phyloP scores from a whole-genome alignment of 2,329 filamentous ascomycete genomes.

The Aspergillus udagawae region DNA sequence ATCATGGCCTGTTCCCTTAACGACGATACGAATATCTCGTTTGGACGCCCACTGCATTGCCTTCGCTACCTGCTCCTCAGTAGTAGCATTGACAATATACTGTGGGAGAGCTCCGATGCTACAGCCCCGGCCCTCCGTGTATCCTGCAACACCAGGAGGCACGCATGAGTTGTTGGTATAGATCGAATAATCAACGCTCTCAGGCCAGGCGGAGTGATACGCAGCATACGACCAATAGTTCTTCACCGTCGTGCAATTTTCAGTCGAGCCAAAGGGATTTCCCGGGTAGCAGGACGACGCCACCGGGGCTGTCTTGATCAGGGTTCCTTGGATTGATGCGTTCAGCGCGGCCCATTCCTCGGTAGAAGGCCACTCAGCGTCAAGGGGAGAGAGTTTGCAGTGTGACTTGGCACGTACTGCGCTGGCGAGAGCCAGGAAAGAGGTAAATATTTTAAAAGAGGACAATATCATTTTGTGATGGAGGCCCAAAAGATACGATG shows the following conservation, averaged over 20 bases:
- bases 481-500: no score
- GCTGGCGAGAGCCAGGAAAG: no score
- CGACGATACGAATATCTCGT: no score
- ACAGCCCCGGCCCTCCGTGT: conserved; percentile 22
- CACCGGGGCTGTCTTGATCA: conserved; percentile 22
- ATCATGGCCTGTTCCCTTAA: no score
- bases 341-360: conserved; percentile 22
- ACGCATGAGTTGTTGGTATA: conserved; percentile 34
- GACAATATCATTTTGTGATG: no score
- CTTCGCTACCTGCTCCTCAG: conserved; percentile 22
- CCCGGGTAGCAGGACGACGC: conserved; percentile 30
- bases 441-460: no score
- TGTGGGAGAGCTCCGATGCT: conserved; percentile 25
- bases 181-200: conserved; percentile 27
- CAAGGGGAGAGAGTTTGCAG: conserved; percentile 16
- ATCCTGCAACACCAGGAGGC: conserved; percentile 22
- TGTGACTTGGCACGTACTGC: no score
- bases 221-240: conserved; percentile 25
- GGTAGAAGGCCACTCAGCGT: conserved; percentile 15
- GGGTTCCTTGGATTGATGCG: conserved; percentile 14
- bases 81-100: conserved; percentile 33
- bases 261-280: conserved; percentile 23
- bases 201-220: conserved; percentile 29
- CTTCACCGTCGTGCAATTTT: conserved; percentile 21
- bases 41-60: conserved; percentile 25